These are phyloP conservation scores for Fragaria vesca DNA, from an alignment of 306 rosid genomes.

Conservation along the genomic window DNA sequence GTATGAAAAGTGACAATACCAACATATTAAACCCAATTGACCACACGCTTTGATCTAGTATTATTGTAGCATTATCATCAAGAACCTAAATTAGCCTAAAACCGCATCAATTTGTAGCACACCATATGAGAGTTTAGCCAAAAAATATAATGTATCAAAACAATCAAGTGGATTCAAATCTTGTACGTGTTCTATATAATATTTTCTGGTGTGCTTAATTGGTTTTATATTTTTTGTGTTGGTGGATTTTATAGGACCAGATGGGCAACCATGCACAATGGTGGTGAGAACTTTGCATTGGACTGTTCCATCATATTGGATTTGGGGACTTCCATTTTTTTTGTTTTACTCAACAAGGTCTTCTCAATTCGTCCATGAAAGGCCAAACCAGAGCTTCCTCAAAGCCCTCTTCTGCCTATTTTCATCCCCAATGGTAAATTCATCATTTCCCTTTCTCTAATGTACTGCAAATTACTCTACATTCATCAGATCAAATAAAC, in stretches of 20 bases:
- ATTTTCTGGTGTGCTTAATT: background rate
- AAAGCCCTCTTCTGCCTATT: slow-evolving; percentile 43
- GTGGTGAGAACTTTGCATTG: slow-evolving; percentile 61
- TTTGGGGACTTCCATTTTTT: slow-evolving; percentile 69
- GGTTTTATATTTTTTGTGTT: background rate
- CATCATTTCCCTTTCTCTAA: background rate
- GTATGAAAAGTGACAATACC: background rate
- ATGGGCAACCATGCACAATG: slow-evolving; percentile 59
- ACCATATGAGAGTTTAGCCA: background rate
- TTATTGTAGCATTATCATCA: background rate
- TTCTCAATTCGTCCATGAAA: slow-evolving; percentile 59
- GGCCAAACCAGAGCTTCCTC: slow-evolving; percentile 46
- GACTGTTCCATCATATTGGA: slow-evolving; percentile 57
- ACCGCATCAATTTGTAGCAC: background rate
- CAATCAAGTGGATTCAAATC: background rate
- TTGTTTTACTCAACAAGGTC: slow-evolving; percentile 60
- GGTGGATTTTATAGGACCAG: slow-evolving; percentile 30
- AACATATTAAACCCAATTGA: slow-evolving; percentile 2
- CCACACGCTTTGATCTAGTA: slow-evolving; percentile 1
- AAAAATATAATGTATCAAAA: background rate
- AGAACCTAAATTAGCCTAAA: background rate
- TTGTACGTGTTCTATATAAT: background rate
- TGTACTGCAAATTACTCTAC: background rate
- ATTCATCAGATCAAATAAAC: background rate
- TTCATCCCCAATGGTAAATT: slow-evolving; percentile 47